Conservation (phyloP, 192 early-diverging fungal species). For the Mortierella antarctica region DNA sequence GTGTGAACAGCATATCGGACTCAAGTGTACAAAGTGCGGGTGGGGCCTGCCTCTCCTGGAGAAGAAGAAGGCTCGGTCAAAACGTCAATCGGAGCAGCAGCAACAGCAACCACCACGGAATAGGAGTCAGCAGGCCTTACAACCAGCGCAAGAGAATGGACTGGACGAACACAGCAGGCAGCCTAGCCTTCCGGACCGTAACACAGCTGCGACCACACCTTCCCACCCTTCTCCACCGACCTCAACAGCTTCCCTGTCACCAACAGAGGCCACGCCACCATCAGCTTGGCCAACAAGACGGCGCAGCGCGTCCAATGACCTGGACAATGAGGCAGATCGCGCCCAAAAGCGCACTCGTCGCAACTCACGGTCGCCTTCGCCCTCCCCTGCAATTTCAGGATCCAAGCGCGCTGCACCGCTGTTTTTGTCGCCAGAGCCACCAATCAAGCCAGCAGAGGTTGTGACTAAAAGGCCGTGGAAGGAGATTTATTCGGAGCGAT, state of each 20-base stretch:
- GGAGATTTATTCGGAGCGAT: conserved; percentile 92
- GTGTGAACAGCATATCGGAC: conserved; percentile 98
- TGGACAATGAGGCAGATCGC: conserved; percentile 25
- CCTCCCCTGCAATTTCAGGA: conserved; percentile 8
- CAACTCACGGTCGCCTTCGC: conserved; percentile 25
- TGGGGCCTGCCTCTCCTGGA: conserved; percentile 95
- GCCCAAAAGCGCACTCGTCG: conserved; percentile 37
- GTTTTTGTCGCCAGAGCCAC: conserved; percentile 41
- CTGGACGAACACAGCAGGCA: conserved; percentile 14
- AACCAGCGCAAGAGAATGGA: conserved; percentile 9
- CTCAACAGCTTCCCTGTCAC: conserved; percentile 41
- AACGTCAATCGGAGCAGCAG: conserved; percentile 24
- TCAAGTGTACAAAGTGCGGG: conserved; percentile 94
- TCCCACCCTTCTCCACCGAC: conserved; percentile 38
- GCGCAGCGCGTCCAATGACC: conserved; percentile 31
- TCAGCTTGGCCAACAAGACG: conserved; percentile 31
- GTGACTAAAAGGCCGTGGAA: conserved; percentile 86
- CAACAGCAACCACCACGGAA: conserved; percentile 18
- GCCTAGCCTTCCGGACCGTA: not conserved
- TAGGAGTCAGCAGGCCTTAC: conserved; percentile 2
- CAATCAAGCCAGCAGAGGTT: conserved; percentile 26
- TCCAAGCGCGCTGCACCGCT: conserved; percentile 31
- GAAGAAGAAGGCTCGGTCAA: conserved; percentile 63
- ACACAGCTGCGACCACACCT: not conserved
- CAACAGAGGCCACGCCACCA: conserved; percentile 22